Evolutionary conservation across 768 basidiomycete genomes (phyloP).

Genomic region (Heimioporus sp.): DNA sequence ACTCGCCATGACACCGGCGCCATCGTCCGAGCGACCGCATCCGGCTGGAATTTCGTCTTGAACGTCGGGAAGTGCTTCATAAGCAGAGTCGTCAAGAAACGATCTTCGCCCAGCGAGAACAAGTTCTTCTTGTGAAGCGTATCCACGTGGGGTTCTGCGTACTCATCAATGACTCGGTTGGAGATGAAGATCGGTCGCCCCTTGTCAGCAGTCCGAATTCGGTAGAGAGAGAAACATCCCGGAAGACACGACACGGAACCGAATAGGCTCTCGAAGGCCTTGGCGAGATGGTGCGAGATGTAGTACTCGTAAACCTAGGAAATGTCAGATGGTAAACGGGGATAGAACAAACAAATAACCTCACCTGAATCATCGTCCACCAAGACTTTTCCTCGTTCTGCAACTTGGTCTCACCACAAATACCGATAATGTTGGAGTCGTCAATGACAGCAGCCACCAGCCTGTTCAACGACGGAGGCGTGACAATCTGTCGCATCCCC

Average conservation of each 20-base stretch:
- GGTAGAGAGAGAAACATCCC: constrained; percentile 71
- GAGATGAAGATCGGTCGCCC: constrained; percentile 72
- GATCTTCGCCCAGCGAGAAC: constrained; percentile 68
- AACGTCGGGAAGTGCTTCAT: constrained; percentile 70
- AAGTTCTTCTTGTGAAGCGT: constrained; percentile 73
- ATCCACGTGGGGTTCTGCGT: constrained; percentile 63
- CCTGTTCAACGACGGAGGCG: constrained; percentile 64
- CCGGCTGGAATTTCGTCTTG: constrained; percentile 68
- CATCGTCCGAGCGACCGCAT: constrained; percentile 60
- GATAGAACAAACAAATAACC: not conserved
- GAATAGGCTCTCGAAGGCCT: constrained; percentile 67
- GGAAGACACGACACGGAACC: constrained; percentile 74
- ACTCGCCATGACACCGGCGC: constrained; percentile 64
- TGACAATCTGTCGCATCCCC: constrained; percentile 45
- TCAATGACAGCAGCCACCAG: constrained; percentile 61
- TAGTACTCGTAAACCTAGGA: constrained; percentile 65
- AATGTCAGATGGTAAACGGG: constrained; percentile 1
- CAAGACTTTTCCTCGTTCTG: constrained; percentile 68
- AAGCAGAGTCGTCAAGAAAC: constrained; percentile 64
- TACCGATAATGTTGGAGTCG: constrained; percentile 62
- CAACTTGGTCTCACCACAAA: constrained; percentile 68
- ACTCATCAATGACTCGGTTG: constrained; percentile 67
- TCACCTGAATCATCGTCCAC: constrained; percentile 77
- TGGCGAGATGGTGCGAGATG: constrained; percentile 64
- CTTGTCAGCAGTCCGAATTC: constrained; percentile 69